Evolutionary conservation across 2,329 filamentous ascomycete genomes (phyloP), one percentile per base, ranked within the genome.

Genomic region (Phialocephala sp.): DNA sequence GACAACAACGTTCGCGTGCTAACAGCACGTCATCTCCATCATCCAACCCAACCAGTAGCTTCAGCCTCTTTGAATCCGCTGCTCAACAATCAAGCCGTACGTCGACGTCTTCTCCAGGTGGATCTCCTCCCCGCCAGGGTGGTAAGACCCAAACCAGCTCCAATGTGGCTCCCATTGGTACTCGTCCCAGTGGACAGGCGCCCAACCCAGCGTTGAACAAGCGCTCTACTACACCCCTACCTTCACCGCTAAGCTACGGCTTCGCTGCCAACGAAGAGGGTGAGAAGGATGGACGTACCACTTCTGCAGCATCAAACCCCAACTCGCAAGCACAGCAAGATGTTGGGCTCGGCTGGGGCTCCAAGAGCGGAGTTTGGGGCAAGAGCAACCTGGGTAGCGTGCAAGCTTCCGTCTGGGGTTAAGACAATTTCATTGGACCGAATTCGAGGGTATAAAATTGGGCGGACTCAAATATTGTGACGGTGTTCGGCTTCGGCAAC

Each of bases 371-470:
- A 45, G 92, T 94, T 55, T 97, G 94, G 94, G 91, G 93, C 66
- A 90, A 89, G 74, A 92, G 91, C 75, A 91, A 89, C 70, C 88
- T 96, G 68, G 92, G 93, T 70, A 54, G 18, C 50, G 91, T 94
- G 68, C 93, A 96, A 78, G 93, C 94, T 70, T 96, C 93, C 70
- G 94, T 97, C 72, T 98, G 94, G 94, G 94, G 94, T 73, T 97
- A 89, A 72, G 65, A 43, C 15, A 54, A 60, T 32, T 59, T 52
- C 14, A 57, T 20, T 11, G 65, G 59, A 63, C 15, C 35, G 60
- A 43, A 59, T 59, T 56, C 56, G 43, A 66, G 50, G 62, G 62
- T 61, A 68, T 66, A 61, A 68, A 67, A 64, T 50, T 60, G 63
- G 50, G 47, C n/a, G 63, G 55, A 58, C 39, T 64, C 61, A 67